A percentile compares a stretch with the other conserved stretches of the same genome.
Evolutionary conservation across 2,329 filamentous ascomycete species (phyloP).

Genomic region (Trichophaea hybrida): DNA sequence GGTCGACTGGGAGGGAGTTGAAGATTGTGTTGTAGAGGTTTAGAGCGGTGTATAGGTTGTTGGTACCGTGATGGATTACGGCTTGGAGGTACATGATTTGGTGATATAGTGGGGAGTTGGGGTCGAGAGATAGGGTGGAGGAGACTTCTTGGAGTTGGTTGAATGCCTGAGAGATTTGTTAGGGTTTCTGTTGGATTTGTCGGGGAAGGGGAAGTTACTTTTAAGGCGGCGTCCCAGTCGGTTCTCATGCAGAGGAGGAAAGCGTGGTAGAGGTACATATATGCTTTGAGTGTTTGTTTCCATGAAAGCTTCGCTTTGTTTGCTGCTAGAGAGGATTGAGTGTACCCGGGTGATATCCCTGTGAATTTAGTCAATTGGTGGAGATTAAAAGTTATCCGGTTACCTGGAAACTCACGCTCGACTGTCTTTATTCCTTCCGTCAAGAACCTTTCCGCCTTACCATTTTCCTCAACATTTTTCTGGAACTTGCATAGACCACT

Average conservation of each 20-base stretch:
- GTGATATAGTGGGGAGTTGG: neutral
- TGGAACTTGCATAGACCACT: conserved; percentile 44
- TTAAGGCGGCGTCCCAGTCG: conserved; percentile 23
- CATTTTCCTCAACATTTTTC: conserved; percentile 41
- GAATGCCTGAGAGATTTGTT: neutral
- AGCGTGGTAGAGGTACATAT: conserved; percentile 20
- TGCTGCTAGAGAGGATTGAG: conserved; percentile 9
- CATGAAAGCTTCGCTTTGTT: conserved; percentile 16
- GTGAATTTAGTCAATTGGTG: neutral
- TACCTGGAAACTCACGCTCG: conserved; percentile 31
- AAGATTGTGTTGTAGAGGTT: conserved; percentile 16
- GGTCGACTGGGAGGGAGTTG: conserved; percentile 12
- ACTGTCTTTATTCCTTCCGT: conserved; percentile 43
- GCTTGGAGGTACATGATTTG: conserved; percentile 19
- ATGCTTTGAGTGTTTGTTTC: conserved; percentile 18
- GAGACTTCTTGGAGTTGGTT: conserved; percentile 12
- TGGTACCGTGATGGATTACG: conserved; percentile 21
- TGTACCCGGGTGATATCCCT: neutral
- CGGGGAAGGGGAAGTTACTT: conserved; percentile 2
- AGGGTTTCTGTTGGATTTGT: neutral
- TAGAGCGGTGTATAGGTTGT: conserved; percentile 17
- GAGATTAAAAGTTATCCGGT: no score
- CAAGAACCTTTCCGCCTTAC: conserved; percentile 43
- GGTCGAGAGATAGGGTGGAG: conserved; percentile 5
- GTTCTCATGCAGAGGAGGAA: conserved; percentile 23